These are phyloP conservation scores for Mortierella sp. DNA, from an alignment of 371 early-diverging fungal genomes.

Conservation along the genomic window DNA sequence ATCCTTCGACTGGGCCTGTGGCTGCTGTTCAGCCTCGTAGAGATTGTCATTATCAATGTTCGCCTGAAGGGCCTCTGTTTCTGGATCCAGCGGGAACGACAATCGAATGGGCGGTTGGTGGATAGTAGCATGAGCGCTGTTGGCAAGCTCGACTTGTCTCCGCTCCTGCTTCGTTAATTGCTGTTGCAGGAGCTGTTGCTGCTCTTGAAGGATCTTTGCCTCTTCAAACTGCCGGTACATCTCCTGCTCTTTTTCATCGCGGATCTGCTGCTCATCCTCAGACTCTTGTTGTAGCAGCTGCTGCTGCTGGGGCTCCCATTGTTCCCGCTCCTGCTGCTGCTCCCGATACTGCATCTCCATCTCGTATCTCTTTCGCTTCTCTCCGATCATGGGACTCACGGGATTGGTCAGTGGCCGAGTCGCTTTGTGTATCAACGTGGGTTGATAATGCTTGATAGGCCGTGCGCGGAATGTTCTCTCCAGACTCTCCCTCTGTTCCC, in stretches of 20 bases:
- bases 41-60: not conserved
- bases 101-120: slow-evolving; percentile 40
- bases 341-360: slow-evolving; percentile 26
- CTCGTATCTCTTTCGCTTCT: slow-evolving; percentile 43
- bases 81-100: slow-evolving; percentile 30
- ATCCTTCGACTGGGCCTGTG: not conserved
- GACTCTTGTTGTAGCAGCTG: not conserved
- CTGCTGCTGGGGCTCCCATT: slow-evolving; percentile 1
- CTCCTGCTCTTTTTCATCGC: slow-evolving; percentile 5
- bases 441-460: slow-evolving; percentile 34
- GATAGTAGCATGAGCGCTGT: slow-evolving; percentile 25
- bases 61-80: slow-evolving; percentile 8
- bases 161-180: slow-evolving; percentile 28
- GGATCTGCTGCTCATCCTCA: not conserved
- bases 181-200: slow-evolving; percentile 21
- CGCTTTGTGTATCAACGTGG: slow-evolving; percentile 29
- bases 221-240: slow-evolving; percentile 29
- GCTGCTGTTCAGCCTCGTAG: not conserved
- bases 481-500: slow-evolving; percentile 26
- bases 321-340: slow-evolving; percentile 14
- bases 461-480: slow-evolving; percentile 25
- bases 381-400: slow-evolving; percentile 47
- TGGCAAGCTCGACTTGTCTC: slow-evolving; percentile 35
- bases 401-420: slow-evolving; percentile 30
- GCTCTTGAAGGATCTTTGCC: slow-evolving; percentile 38